A percentile compares a stretch with the other conserved stretches of the same genome.
These are phyloP conservation scores for Cladobotryum mycophilum DNA, from an alignment of 2,329 filamentous ascomycete species.

Conservation along the genomic window DNA sequence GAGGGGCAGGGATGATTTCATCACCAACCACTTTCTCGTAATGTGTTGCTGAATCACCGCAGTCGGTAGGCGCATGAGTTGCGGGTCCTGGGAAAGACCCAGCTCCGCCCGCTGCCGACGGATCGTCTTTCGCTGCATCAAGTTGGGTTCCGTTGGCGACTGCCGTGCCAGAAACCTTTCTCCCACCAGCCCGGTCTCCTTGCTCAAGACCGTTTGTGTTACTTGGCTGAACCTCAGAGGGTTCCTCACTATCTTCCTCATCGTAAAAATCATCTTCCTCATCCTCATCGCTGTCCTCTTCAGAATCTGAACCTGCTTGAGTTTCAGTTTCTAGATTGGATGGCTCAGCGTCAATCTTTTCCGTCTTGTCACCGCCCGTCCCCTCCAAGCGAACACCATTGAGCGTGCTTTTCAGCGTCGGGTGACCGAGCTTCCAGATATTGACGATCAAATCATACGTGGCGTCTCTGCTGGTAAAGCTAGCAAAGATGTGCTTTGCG, in stretches of 20 bases:
- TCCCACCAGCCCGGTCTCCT: conserved; percentile 57
- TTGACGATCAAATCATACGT: conserved; percentile 97
- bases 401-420: conserved; percentile 80
- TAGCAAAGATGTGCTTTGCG: conserved; percentile 92
- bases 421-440: conserved; percentile 97
- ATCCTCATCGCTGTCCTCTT: conserved; percentile 55
- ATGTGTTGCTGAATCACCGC: conserved; percentile 69
- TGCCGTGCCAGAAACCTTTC: conserved; percentile 62
- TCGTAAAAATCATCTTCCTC: conserved; percentile 72
- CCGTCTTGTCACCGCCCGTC: conserved; percentile 82
- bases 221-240: conserved; percentile 50
- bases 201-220: conserved; percentile 38
- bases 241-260: conserved; percentile 71
- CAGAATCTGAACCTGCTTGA: conserved; percentile 51
- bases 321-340: conserved; percentile 27
- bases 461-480: conserved; percentile 86
- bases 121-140: conserved; percentile 46
- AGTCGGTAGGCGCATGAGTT: conserved; percentile 78
- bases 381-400: conserved; percentile 82
- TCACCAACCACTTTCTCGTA: conserved; percentile 83
- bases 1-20: conserved; percentile 75
- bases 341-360: conserved; percentile 60
- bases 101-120: conserved; percentile 34
- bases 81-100: conserved; percentile 79
- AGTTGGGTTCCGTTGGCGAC: conserved; percentile 37